Evolutionary conservation across 306 rosid species (phyloP), one percentile per base, ranked within the genome.

Genomic region (Cajanus cajan): DNA sequence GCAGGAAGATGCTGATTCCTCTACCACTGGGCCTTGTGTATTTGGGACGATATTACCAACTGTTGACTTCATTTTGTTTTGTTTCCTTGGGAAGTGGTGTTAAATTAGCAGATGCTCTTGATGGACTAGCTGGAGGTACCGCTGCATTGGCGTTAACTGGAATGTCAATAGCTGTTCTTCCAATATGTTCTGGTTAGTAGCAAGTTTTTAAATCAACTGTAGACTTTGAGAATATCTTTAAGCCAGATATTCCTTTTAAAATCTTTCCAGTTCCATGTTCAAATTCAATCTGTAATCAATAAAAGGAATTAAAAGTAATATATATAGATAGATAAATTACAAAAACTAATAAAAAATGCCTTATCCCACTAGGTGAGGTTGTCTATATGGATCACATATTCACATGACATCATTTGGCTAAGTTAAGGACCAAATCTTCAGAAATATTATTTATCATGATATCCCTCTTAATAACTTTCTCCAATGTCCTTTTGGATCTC

Each of bases 91-190:
- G 97, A 74, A 85, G 90, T 76, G 98, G 97, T 24, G 91, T 95
- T 65, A 86, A 95, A 85, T 57, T 91, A 77, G 88, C 98, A 12
- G 94, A 92, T 85, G 91, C 96, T 73, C 94, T 95, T 78, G 98
- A 95, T 72, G 98, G 98, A 69, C 86, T 95, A 71, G 96, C 98
- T 64, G 96, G 98, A 62, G 98, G 98, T 65, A 83, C 87, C 75
- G 93, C 98, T 79, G 98, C 98, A 57, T 82, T 95, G 92, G 98
- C 98, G 39, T 92, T 92, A 61, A 82, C 81, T 11, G 98, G 98
- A 80, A 92, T 95, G 98, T 89, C 98, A 1, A 90, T 92, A 15
- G 98, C 98, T 9, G 97, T 95, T 86, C 98, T 95, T 81, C 98
- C 98, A 44, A 85, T 95, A 79, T 92, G 97, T 73, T 83, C 97